Evolutionary conservation across 495 filamentous ascomycete species (phyloP).

Genomic region (Neurospora sp.): DNA sequence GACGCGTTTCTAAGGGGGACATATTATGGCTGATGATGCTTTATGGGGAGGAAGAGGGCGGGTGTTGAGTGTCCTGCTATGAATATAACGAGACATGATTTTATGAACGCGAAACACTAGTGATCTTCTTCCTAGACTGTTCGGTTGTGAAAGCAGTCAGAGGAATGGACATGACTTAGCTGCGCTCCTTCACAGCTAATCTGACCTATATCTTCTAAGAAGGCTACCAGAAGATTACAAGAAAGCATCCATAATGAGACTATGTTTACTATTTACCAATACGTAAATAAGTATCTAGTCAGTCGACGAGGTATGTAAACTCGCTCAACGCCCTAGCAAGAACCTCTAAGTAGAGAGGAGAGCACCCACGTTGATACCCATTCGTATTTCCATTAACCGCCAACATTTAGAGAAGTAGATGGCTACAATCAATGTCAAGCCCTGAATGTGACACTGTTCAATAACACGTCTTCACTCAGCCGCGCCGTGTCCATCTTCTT

Average conservation of each 20-base stretch:
- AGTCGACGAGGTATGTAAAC: not conserved
- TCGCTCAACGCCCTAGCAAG: not conserved
- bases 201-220: not conserved
- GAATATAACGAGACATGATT: not conserved
- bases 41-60: not conserved
- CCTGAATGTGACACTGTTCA: not conserved
- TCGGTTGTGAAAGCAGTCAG: not conserved
- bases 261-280: not conserved
- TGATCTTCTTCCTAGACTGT: not conserved
- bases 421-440: not conserved
- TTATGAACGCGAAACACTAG: not conserved
- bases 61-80: not conserved
- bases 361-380: not conserved
- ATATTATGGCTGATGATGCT: not conserved
- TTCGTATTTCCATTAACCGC: not conserved
- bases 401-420: not conserved
- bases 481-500: not conserved
- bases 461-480: not conserved
- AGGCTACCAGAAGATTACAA: not conserved
- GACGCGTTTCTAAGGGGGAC: not conserved
- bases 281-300: not conserved
- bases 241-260: not conserved
- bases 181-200: not conserved
- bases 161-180: not conserved
- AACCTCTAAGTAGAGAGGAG: not conserved